Evolutionary conservation across 1,284 basidiomycete genomes (phyloP), one percentile per base, ranked within the genome.

Genomic region (Vanrija sp.): DNA sequence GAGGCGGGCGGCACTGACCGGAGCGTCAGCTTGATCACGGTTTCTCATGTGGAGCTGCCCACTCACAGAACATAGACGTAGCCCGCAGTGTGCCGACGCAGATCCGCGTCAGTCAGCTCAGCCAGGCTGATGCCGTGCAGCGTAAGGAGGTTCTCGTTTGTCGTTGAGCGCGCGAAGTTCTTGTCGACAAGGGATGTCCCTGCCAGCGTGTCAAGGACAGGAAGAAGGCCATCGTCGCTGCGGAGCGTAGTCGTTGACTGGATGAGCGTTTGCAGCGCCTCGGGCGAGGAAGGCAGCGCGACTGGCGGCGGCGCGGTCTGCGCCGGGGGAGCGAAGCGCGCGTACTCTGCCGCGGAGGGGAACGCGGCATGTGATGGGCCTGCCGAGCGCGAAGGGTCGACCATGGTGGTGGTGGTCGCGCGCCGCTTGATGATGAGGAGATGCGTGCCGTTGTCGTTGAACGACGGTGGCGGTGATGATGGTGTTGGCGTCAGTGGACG

Each of bases 61-160:
- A 49, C 6, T 52, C 42, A 74, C 73, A 72, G 15, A 6, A 68
- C 54, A 52, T 64, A 72, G 16, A 68, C 53, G 42, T 72, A 48
- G 6, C 55, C 69, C 5, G 65, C 64, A 3, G 66, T 61, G 45
- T 48, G 51, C 6, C 12, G 38, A 6, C 39, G 34, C 7, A 74
- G 14, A 8, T 58, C 42, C 19, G 43, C 58, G 40, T 66, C 63
- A 0, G 29, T 38, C n/a, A 65, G 16, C 1, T 12, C 42, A 3
- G 55, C 49, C 15, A 70, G 18, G 39, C 65, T 55, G 14, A 58
- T 29, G 3, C 57, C 52, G 9, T 44, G 49, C 44, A 64, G 19
- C 16, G 54, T 34, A 28, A 72, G 47, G 5, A 43, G 10, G 38
- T 21, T 34, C 34, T 34, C 9, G 14, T 15, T 8, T 3, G 34